Base-by-base conservation (phyloP, 768 basidiomycete genomes). In the Suillus placidus region DNA sequence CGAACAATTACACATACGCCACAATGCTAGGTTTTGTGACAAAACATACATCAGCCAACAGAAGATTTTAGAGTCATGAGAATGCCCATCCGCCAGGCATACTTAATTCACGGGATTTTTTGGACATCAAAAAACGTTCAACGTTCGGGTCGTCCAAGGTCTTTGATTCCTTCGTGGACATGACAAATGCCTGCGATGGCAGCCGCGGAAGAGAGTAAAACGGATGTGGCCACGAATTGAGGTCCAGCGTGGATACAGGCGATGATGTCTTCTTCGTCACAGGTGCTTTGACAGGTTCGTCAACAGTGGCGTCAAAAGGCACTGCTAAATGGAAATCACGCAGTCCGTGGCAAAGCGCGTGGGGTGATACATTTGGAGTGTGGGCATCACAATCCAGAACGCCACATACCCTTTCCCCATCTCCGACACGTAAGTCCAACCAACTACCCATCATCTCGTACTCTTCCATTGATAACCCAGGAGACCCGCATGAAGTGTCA, bases 391-490 rank as follows among this genome's bases (percentile, higher is more conserved):
- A 78, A 47, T 71, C 71, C 55, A 63, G 70, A 37, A 74, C 62
- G 26, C 76, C 77, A 63, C 76, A 77, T 23, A 62, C 61, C 77
- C 73, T 74, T 49, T 67, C 74, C 20, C 63, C 67, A 42, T 70
- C 68, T n/a, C 64, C 56, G 14, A 57, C 67, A 54, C 66, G 62
- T 23, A 71, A 65, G 66, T 78, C 75, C 34, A 78, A 74, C 85
- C 84, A 85, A 65, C 85, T 85, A 3, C 84, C 85, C 61, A 68
- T 71, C 42, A 76, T 73, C 66, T 86, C 85, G 64, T 86, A 84
- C 47, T 84, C 80, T 58, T 80, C 82, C 45, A 84, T 67, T n/a
- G 78, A 76, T 74, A 85, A 80, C 35, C 71, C 71, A 8, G 67
- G 71, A 38, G 69, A 62, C 13, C 75, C 71, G 32, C 72, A 67